Percentiles rank a stretch among this genome's conserved stretches.
Evolutionary conservation across 495 filamentous ascomycete genomes (phyloP).

Genomic region (Aspergillus nidulans): DNA sequence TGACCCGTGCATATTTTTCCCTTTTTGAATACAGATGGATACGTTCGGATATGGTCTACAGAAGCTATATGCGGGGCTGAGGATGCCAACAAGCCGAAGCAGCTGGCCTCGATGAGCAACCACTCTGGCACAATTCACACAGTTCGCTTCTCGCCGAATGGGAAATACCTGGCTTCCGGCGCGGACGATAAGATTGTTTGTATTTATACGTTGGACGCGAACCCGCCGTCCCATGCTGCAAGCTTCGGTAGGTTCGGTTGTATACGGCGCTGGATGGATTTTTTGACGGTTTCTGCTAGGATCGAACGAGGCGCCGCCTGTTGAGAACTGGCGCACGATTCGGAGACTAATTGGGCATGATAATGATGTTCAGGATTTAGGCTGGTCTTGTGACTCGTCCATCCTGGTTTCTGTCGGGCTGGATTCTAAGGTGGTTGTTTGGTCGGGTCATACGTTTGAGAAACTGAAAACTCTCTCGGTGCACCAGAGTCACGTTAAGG

Average conservation of each 20-base stretch:
- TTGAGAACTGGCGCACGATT: slow-evolving; percentile 95
- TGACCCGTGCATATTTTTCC: slow-evolving; percentile 16
- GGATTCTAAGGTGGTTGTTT: slow-evolving; percentile 96
- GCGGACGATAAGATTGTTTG: slow-evolving; percentile 98
- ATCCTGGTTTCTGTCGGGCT: slow-evolving; percentile 93
- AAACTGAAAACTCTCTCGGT: slow-evolving; percentile 88
- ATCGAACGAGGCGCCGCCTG: slow-evolving; percentile 83
- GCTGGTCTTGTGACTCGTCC: slow-evolving; percentile 94
- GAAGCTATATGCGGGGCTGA: slow-evolving; percentile 81
- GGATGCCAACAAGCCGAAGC: slow-evolving; percentile 73
- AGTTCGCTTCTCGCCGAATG: slow-evolving; percentile 91
- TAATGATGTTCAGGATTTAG: slow-evolving; percentile 97
- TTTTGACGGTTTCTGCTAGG: slow-evolving; percentile 43
- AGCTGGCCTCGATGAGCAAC: slow-evolving; percentile 95
- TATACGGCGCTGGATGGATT: not conserved
- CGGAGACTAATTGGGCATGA: slow-evolving; percentile 93
- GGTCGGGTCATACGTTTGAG: slow-evolving; percentile 97
- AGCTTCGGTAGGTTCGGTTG: slow-evolving; percentile 61
- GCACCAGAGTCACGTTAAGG: slow-evolving; percentile 97
- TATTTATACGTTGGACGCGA: slow-evolving; percentile 85
- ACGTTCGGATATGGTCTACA: slow-evolving; percentile 95
- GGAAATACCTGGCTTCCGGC: slow-evolving; percentile 88
- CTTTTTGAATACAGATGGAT: slow-evolving; percentile 62
- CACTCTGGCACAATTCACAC: slow-evolving; percentile 97
- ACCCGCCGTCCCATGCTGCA: slow-evolving; percentile 64